Evolutionary conservation across 345 rosid genomes (phyloP), one percentile per base, ranked within the genome.

Genomic region (Erucastrum elatum): DNA sequence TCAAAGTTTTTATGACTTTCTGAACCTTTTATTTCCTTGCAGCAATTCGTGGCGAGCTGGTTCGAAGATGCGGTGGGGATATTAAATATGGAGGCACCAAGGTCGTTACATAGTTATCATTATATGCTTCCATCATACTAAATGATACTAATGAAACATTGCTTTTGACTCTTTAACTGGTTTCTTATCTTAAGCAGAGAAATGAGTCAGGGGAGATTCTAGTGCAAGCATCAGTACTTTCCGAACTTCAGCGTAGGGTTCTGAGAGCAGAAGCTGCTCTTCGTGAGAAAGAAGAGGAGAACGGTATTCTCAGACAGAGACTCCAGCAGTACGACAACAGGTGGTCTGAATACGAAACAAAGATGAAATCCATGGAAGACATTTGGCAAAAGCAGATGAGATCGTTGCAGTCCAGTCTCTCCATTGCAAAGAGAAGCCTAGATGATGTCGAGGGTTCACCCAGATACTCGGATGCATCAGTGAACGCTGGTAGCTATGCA

Each of bases 351-450:
- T 92, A 92, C 5, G 97, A 94, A 88, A 86, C 79, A 27, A 94
- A 88, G 79, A 90, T 94, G 97, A 92, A 94, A 84, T 84, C 92
- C 15, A 92, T 90, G 96, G 98, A 94, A 86, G 97, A 92, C 80
- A 88, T 83, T 72, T 94, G 97, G 97, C 93, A 88, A 82, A 90
- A 84, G 84, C 98, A 94, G 81, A 88, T 94, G 92, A 77, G 76
- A 66, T 90, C 97, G 13, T 85, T 91, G 86, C 98, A 94, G 70
- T 81, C 69, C 51, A 94, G 94, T 84, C 89, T 92, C 81, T 87
- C 90, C 56, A 86, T 91, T 2, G 96, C 97, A 75, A 85, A 85
- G 76, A 92, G 76, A 82, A 85, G 88, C 83, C 85, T 90, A 73
- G 84, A 85, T 58, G 84, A 85, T 58, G 73, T 90, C 2, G 97